Conservation (phyloP, 2,329 filamentous ascomycete genomes). For the Ophiocordyceps sinensis region DNA sequence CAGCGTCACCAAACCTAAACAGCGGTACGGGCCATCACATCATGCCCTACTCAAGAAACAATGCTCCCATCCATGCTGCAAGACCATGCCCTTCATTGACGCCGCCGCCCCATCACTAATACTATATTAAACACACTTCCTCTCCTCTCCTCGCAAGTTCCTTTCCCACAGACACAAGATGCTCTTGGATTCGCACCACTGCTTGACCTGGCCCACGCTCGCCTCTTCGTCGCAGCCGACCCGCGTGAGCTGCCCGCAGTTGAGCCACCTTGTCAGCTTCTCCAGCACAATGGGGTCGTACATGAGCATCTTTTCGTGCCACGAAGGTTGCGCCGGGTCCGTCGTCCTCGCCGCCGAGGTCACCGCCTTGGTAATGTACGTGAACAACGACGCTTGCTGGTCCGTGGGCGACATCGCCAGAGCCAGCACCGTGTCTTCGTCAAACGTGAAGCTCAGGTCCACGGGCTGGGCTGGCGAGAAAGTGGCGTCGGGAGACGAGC, state of each 20-base stretch:
- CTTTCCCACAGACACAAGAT: conserved; percentile 69
- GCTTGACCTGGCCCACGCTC: conserved; percentile 53
- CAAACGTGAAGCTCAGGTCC: conserved; percentile 28
- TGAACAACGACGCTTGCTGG: conserved; percentile 31
- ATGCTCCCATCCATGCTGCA: neutral
- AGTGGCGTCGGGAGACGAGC: conserved; percentile 19
- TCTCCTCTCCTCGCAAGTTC: conserved; percentile 34
- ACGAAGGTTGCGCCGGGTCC: conserved; percentile 44
- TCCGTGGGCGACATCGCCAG: conserved; percentile 22
- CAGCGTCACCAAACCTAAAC: too few relatives aligned
- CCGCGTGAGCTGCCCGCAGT: conserved; percentile 49
- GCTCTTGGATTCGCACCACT: conserved; percentile 80
- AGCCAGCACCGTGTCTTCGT: conserved; percentile 30
- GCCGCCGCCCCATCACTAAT: conserved; percentile 5
- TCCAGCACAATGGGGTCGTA: conserved; percentile 86
- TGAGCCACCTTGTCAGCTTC: conserved; percentile 73
- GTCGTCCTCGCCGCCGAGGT: conserved; percentile 32
- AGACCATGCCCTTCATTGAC: neutral
- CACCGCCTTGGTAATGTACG: conserved; percentile 40
- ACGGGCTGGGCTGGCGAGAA: conserved; percentile 29
- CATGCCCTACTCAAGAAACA: too few relatives aligned
- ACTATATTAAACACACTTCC: too few relatives aligned
- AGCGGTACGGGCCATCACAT: too few relatives aligned
- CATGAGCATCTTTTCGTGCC: conserved; percentile 86
- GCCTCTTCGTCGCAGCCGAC: conserved; percentile 54